These are phyloP conservation scores for Thalassiosira hispida DNA, from an alignment of 352 stramenopile genomes.

Conservation along the genomic window DNA sequence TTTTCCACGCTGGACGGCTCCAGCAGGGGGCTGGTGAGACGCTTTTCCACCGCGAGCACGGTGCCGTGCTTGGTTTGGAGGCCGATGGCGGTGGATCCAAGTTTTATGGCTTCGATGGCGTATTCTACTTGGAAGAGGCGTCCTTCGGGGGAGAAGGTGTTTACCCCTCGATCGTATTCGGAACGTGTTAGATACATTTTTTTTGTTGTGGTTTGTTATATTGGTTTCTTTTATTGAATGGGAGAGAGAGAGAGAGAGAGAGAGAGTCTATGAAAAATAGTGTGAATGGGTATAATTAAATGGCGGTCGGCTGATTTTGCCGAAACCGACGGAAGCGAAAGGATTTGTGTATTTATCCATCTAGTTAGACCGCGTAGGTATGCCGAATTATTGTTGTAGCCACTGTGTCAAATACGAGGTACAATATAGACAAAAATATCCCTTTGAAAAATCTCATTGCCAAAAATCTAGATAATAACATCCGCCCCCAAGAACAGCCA, in stretches of 20 bases:
- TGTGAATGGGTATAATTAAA: too few relatives aligned
- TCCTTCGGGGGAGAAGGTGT: conserved; percentile 99
- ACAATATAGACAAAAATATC: too few relatives aligned
- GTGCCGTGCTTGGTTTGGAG: conserved; percentile 97
- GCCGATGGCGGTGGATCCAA: conserved; percentile 97
- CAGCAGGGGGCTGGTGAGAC: conserved; percentile 94
- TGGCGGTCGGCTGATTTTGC: too few relatives aligned
- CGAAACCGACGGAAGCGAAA: too few relatives aligned
- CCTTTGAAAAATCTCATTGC: too few relatives aligned
- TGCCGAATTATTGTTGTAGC: too few relatives aligned
- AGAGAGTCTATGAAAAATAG: too few relatives aligned
- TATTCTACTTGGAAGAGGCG: conserved; percentile 99
- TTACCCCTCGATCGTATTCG: conserved; percentile 99
- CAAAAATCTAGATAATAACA: too few relatives aligned
- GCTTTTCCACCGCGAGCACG: conserved; percentile 98
- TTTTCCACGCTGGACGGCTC: conserved; percentile 97
- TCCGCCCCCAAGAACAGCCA: too few relatives aligned
- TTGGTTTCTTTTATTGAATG: not conserved
- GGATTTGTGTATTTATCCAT: too few relatives aligned
- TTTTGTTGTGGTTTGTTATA: conserved; percentile 2
- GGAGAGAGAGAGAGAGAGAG: not conserved
- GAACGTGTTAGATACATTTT: conserved; percentile 90
- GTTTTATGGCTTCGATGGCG: conserved; percentile 92
- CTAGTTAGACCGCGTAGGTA: too few relatives aligned
- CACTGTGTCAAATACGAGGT: too few relatives aligned